Base-by-base conservation (phyloP, 768 basidiomycete species). In the Omphalotus guepiniiformis region DNA sequence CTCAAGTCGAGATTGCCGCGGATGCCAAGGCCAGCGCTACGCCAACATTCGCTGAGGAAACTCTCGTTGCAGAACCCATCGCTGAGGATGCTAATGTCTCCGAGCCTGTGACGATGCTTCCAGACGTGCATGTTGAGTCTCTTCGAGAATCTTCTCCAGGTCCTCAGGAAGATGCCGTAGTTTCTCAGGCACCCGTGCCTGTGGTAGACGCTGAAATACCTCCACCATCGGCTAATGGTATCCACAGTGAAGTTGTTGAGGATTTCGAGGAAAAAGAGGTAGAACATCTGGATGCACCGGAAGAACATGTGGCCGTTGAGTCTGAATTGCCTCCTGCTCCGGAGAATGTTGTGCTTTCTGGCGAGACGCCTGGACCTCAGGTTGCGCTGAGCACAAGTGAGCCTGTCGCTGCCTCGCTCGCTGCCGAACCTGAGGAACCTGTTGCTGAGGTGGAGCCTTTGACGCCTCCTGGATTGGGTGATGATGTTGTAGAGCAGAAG, bases 311-410 rank as follows among this genome's bases (percentile, higher is more conserved):
- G n/a, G 12, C 15, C 8, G 30, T 16, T 30, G 9, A 40, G 6
- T 22, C 6, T 36, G 16, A 26, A 3, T 12, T 46, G 13, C 35
- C 44, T 13, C 44, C 34, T 13, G 44, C 44, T 18, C 35, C 44
- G 3, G 23, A 36, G 15, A 37, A 21, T 35, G 23, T 46, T 12
- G 44, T 46, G 3, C n/a, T 46, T 22, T 36, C 44, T 15, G 44
- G 44, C n/a, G 44, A 35, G 13, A 37, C 44, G 15, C 22, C 34
- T 16, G 44, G 35, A 12, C 44, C 44, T 23, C 21, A 34, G 34
- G 21, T 46, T 22, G 44, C 44, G 5, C 23, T 46, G 21, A 37
- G 27, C 18, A 26, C 34, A 15, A 46, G 44, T 35, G 44, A 46
- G 16, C 12, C 15, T 16, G 21, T 37, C 3, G 22, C 44, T 22